Evolutionary conservation across 2,329 filamentous ascomycete genomes (phyloP).

Genomic region (Trichophyton benhamiae): DNA sequence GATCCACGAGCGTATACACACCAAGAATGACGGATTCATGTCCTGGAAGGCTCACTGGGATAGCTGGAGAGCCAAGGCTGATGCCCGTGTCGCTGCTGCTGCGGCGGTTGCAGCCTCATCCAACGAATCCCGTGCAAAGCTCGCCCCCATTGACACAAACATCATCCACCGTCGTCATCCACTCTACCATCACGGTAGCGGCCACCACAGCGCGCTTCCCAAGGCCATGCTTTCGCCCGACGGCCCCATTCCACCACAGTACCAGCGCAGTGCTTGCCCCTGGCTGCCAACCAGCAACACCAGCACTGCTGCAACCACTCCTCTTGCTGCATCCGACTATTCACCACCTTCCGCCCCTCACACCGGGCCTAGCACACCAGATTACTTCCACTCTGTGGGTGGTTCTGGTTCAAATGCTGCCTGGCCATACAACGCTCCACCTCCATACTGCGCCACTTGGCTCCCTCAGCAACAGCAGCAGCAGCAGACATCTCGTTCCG

Average conservation of each 20-base stretch:
- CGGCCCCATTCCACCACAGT: constrained; percentile 38
- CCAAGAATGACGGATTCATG: constrained; percentile 55
- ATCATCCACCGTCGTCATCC: constrained; percentile 43
- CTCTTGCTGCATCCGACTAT: constrained; percentile 35
- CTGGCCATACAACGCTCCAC: constrained; percentile 33
- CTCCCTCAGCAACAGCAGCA: constrained; percentile 19
- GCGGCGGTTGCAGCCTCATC: constrained; percentile 8
- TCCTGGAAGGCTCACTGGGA: constrained; percentile 57
- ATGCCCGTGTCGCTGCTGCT: constrained; percentile 26
- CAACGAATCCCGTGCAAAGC: constrained; percentile 36
- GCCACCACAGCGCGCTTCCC: constrained; percentile 21
- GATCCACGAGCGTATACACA: constrained; percentile 73
- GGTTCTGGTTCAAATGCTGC: constrained; percentile 15
- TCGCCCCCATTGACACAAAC: constrained; percentile 54
- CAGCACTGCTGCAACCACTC: constrained; percentile 33
- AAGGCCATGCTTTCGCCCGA: constrained; percentile 40
- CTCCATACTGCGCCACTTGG: constrained; percentile 32
- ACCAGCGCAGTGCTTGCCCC: constrained; percentile 35
- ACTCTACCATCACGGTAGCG: constrained; percentile 9
- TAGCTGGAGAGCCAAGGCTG: constrained; percentile 44
- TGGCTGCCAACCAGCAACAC: constrained; percentile 39
- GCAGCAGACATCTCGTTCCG: constrained; percentile 22
- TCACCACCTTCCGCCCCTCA: constrained; percentile 39
- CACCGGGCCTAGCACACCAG: constrained; percentile 36
- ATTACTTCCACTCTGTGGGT: constrained; percentile 28